Conservation (phyloP, 768 basidiomycete species). For the Boletellus sp. region DNA sequence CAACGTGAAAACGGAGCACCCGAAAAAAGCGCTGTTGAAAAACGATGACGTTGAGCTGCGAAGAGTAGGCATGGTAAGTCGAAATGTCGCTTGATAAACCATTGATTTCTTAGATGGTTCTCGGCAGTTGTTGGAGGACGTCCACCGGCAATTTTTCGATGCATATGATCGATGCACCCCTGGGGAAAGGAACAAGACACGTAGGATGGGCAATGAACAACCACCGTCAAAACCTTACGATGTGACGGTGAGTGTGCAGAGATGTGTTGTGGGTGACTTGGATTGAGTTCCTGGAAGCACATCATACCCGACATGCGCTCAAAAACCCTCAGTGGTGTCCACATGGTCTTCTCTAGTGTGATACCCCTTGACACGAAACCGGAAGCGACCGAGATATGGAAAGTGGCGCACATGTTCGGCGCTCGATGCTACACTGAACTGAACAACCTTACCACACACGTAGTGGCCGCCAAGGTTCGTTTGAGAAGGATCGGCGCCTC, state of each 20-base stretch:
- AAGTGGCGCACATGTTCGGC: conserved; percentile 83
- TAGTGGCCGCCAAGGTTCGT: conserved; percentile 83
- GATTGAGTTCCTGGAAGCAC: conserved; percentile 40
- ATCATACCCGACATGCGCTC: conserved; percentile 83
- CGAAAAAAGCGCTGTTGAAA: conserved; percentile 75
- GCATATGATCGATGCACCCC: conserved; percentile 49
- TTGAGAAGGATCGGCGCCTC: not conserved
- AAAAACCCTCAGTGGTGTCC: conserved; percentile 71
- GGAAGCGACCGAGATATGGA: conserved; percentile 81
- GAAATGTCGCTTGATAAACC: not conserved
- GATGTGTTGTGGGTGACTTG: not conserved
- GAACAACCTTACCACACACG: conserved; percentile 69
- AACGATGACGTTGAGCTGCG: conserved; percentile 83
- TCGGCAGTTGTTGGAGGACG: conserved; percentile 69
- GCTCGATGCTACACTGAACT: conserved; percentile 76
- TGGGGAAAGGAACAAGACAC: conserved; percentile 28
- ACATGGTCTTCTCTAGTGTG: conserved; percentile 90
- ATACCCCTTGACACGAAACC: conserved; percentile 86
- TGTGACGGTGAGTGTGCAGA: conserved; percentile 61
- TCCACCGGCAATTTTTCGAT: conserved; percentile 74
- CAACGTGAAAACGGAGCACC: conserved; percentile 40
- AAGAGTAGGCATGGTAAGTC: conserved; percentile 67
- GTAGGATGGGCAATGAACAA: conserved; percentile 23
- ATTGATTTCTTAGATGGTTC: not conserved
- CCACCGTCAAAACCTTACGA: conserved; percentile 48